These are phyloP conservation scores for Penicillium concentricum DNA, from an alignment of 2,329 filamentous ascomycete species.

Conservation along the genomic window DNA sequence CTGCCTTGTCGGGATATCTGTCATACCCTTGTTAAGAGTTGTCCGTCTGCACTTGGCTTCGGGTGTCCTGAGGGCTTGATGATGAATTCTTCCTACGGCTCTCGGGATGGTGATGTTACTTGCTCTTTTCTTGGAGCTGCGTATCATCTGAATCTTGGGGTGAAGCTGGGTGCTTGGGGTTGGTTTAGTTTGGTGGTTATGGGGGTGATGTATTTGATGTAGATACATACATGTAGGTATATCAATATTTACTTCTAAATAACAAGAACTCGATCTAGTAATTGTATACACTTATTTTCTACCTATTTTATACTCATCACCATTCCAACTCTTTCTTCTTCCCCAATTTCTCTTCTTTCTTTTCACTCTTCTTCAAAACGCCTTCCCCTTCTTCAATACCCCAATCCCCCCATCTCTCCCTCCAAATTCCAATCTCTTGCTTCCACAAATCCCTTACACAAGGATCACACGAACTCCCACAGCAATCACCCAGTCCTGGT, in stretches of 20 bases:
- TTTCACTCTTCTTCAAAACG: neutral
- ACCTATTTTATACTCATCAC: constrained; percentile 5
- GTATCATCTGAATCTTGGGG: constrained; percentile 49
- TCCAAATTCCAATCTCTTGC: constrained; percentile 35
- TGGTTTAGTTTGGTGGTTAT: constrained; percentile 18
- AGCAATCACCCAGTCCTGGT: constrained; percentile 34
- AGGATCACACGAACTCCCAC: constrained; percentile 39
- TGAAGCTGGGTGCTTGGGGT: constrained; percentile 13
- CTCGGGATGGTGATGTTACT: constrained; percentile 43
- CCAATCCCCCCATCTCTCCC: constrained; percentile 33
- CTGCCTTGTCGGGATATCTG: constrained; percentile 86
- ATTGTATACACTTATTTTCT: neutral
- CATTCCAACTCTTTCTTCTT: constrained; percentile 18
- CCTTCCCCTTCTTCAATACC: constrained; percentile 1
- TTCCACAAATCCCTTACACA: constrained; percentile 38
- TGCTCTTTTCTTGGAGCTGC: constrained; percentile 65
- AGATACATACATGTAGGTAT: too few species aligned
- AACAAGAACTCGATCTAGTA: neutral
- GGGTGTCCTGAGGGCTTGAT: constrained; percentile 63
- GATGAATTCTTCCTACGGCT: constrained; percentile 54
- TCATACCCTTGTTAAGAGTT: constrained; percentile 79
- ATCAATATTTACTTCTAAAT: neutral
- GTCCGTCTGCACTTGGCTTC: constrained; percentile 74
- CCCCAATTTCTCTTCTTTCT: neutral
- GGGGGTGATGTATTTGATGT: neutral